Evolutionary conservation across 2,329 filamentous ascomycete species (phyloP), one percentile per base, ranked within the genome.

Genomic region (Trichoderma brevicompactum): DNA sequence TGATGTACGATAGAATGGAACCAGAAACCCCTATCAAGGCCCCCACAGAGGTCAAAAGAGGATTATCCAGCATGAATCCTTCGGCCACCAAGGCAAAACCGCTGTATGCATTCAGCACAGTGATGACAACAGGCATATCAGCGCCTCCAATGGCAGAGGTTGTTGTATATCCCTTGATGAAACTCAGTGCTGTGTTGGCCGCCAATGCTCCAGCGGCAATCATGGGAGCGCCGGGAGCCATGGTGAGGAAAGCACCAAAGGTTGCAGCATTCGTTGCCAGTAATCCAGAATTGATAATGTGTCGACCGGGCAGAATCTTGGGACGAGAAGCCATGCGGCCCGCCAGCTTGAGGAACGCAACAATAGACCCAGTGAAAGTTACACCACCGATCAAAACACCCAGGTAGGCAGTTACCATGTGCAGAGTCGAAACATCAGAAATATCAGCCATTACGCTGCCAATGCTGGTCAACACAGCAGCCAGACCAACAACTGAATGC

Each of bases 91-190:
- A 83, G 0, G 93, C 93, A 65, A 96, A 97, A 12, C 93, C 93
- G 54, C 91, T 94, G 75, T 96, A 96, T 0, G 92, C 92, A 71
- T 96, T 97, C 19, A 97, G 79, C 1, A 96, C 92, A 0, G 92
- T 96, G 68, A 96, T 96, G 38, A 95, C 92, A 5, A 96, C 92
- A 13, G 90, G 92, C 92, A 96, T 96, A 73, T 97, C 93, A 12
- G 92, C 92, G n/a, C 92, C 93, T 23, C 93, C 93, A 72, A 97
- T 96, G 0, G 92, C 92, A 2, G 92, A 85, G 0, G 93, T 96
- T 0, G 92, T 96, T 0, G 92, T 96, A 73, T 87, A 96, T 7
- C 93, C 93, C 75, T 96, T 94, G 68, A 90, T 79, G 76, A 96
- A 96, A 67, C 90, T 94, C 28, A 97, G 80, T 0, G 86, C 80